A percentile compares a stretch with the other conserved stretches of the same genome.
phyloP scores from a whole-genome alignment of 2,329 filamentous ascomycete genomes.

The Monilinia fructicola region DNA sequence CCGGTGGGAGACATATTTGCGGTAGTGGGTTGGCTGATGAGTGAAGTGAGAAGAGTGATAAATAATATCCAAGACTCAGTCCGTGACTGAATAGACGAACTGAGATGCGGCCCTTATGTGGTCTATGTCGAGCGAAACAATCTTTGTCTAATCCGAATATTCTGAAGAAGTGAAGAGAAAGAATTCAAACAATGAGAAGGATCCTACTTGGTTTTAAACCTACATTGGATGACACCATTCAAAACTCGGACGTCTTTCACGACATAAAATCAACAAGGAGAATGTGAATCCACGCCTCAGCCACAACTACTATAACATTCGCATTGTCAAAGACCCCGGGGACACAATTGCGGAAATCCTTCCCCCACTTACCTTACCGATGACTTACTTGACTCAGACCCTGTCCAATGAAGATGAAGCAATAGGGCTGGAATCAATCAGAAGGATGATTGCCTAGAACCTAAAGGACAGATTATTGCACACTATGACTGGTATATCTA shows the following conservation, averaged over 20 bases:
- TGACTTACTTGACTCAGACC: constrained; percentile 8
- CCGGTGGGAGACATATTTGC: constrained; percentile 17
- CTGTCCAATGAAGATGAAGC: constrained; percentile 11
- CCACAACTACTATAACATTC: constrained; percentile 7
- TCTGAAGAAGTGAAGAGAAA: not conserved
- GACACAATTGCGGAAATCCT: not conserved
- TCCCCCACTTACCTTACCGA: not conserved
- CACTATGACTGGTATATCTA: constrained; percentile 8
- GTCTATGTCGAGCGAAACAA: not conserved
- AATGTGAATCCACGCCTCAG: constrained; percentile 8
- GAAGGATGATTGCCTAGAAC: constrained; percentile 20
- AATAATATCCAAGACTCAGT: not conserved
- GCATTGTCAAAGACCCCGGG: not conserved
- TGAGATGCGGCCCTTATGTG: not conserved
- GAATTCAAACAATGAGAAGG: constrained; percentile 9
- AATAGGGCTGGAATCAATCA: not conserved
- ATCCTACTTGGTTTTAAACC: constrained; percentile 20
- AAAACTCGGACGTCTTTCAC: constrained; percentile 9
- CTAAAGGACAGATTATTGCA: constrained; percentile 8
- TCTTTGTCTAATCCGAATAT: constrained; percentile 3
- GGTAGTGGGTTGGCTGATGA: not conserved
- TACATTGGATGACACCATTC: not conserved
- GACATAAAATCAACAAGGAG: not conserved
- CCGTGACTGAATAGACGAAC: constrained; percentile 2
- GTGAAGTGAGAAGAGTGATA: not conserved